Conservation (phyloP, 2,329 filamentous ascomycete genomes). For the Colletotrichum godetiae region DNA sequence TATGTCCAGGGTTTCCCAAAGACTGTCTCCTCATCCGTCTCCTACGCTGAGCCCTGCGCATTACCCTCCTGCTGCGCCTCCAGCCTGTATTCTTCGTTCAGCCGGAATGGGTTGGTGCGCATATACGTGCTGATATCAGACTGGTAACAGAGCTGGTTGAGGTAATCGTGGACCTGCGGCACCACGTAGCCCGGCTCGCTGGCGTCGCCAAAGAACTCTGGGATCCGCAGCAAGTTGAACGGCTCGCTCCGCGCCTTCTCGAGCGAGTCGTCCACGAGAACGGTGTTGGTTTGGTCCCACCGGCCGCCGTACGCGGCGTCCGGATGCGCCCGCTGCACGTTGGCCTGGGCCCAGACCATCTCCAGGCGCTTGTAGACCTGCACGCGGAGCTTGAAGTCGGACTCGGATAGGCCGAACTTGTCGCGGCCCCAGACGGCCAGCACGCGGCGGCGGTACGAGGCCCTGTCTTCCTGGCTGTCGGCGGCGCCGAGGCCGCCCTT, state of each 20-base stretch:
- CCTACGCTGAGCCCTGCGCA: background rate
- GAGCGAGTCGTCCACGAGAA: conserved; percentile 86
- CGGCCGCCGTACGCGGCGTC: conserved; percentile 47
- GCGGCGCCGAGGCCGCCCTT: background rate
- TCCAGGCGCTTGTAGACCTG: conserved; percentile 92
- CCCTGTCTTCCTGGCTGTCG: background rate
- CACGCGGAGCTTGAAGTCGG: conserved; percentile 76
- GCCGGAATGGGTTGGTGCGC: conserved; percentile 59
- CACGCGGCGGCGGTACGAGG: conserved; percentile 64
- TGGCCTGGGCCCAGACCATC: conserved; percentile 72
- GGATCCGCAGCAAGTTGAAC: conserved; percentile 82
- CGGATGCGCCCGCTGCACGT: conserved; percentile 58
- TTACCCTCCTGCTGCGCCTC: conserved; percentile 2
- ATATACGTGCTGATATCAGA: conserved; percentile 73
- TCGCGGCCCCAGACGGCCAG: conserved; percentile 84
- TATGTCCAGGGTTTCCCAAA: background rate
- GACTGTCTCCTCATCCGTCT: background rate
- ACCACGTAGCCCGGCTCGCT: conserved; percentile 58
- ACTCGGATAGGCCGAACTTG: conserved; percentile 72
- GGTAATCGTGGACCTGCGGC: conserved; percentile 70
- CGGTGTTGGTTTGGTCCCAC: conserved; percentile 88
- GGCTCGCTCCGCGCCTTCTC: conserved; percentile 88
- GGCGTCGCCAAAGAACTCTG: conserved; percentile 73
- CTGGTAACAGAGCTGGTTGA: conserved; percentile 66
- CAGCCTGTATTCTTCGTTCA: conserved; percentile 42